phyloP scores from a whole-genome alignment of 805 yeast species.

The Suhomyces emberorum region DNA sequence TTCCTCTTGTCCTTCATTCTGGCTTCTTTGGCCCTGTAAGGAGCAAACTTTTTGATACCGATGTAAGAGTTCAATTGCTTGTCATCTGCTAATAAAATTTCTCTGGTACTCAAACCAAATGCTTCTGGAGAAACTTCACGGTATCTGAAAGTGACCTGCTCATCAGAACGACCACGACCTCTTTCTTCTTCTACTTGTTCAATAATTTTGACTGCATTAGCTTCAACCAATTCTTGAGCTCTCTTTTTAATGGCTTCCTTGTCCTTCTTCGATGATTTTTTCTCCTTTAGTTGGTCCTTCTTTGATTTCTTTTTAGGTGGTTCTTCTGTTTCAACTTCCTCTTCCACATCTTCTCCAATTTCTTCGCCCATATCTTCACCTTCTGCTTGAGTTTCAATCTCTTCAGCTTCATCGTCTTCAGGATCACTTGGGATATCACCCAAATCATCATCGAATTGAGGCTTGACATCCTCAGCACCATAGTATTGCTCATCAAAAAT shows the following conservation, averaged over 20 bases:
- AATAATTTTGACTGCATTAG: slow-evolving; percentile 59
- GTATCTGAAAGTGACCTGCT: slow-evolving; percentile 66
- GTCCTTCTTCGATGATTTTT: slow-evolving; percentile 57
- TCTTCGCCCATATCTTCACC: slow-evolving; percentile 16
- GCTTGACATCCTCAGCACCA: slow-evolving; percentile 47
- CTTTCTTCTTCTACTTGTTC: slow-evolving; percentile 67
- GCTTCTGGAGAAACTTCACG: slow-evolving; percentile 95
- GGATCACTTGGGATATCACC: slow-evolving; percentile 24
- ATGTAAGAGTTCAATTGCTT: slow-evolving; percentile 76
- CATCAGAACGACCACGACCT: slow-evolving; percentile 46
- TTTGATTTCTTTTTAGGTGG: slow-evolving; percentile 41
- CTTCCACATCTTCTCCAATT: slow-evolving; percentile 9
- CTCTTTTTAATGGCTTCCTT: slow-evolving; percentile 58
- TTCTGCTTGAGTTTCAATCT: slow-evolving; percentile 16
- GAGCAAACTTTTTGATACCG: slow-evolving; percentile 90
- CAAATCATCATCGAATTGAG: slow-evolving; percentile 60
- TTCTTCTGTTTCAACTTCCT: slow-evolving; percentile 11
- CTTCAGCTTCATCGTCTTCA: slow-evolving; percentile 19
- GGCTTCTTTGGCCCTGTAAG: slow-evolving; percentile 76
- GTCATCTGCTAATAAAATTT: slow-evolving; percentile 88
- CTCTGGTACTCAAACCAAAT: slow-evolving; percentile 81
- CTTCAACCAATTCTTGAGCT: slow-evolving; percentile 78
- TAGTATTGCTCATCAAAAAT: slow-evolving; percentile 85
- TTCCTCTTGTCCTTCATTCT: slow-evolving; percentile 77
- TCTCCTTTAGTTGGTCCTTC: slow-evolving; percentile 56